These are phyloP conservation scores for Tricholoma saponaceum DNA, from an alignment of 768 basidiomycete species.

Conservation along the genomic window DNA sequence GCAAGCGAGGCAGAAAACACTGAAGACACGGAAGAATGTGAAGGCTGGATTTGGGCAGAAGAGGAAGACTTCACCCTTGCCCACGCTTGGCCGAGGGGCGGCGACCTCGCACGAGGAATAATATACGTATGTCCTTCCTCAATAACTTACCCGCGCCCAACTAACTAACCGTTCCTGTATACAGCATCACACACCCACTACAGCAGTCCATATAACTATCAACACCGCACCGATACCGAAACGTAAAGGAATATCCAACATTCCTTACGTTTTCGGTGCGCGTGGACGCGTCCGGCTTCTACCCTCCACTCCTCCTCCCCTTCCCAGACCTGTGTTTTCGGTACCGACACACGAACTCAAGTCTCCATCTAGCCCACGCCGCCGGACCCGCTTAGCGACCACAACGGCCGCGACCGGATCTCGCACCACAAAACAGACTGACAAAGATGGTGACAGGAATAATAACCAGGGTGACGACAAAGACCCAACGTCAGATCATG, in stretches of 20 bases:
- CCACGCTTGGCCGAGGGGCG: conserved; percentile 54
- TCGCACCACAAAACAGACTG: conserved; percentile 1
- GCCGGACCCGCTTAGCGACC: not conserved
- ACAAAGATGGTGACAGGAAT: conserved; percentile 8
- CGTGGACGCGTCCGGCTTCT: conserved; percentile 39
- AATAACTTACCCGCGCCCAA: not conserved
- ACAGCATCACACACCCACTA: conserved; percentile 50
- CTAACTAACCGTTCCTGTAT: conserved; percentile 3
- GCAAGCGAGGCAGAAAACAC: conserved; percentile 25
- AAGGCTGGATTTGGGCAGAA: conserved; percentile 63
- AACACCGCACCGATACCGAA: conserved; percentile 47
- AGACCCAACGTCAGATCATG: conserved; percentile 1
- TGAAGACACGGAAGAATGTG: conserved; percentile 28
- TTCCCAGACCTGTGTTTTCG: conserved; percentile 17
- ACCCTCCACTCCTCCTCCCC: conserved; percentile 14
- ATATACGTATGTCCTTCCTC: conserved; percentile 50
- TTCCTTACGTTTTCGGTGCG: conserved; percentile 57
- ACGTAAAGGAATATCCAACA: conserved; percentile 57
- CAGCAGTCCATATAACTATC: conserved; percentile 60
- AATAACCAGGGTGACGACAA: conserved; percentile 17
- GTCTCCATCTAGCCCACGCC: conserved; percentile 2
- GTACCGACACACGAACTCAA: conserved; percentile 12
- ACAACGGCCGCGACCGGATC: too few relatives aligned
- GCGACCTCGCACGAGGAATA: conserved; percentile 42
- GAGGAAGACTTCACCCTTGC: conserved; percentile 63